Evolutionary conservation across 2,329 filamentous ascomycete species (phyloP).

Genomic region (Fusarium sp.): DNA sequence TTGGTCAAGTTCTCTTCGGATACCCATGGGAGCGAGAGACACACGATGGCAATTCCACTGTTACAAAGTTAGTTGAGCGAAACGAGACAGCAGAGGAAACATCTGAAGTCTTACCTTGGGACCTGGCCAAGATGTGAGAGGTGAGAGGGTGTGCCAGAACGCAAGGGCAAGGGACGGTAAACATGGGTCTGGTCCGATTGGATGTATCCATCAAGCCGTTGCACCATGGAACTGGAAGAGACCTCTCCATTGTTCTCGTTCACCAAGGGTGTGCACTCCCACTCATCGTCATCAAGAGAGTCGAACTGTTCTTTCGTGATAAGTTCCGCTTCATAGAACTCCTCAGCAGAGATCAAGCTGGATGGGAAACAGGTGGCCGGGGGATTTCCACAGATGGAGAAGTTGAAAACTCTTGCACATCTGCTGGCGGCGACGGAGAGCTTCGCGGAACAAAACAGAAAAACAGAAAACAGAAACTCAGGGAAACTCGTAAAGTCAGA

Average conservation of each 20-base stretch:
- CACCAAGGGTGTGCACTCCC: conserved; percentile 25
- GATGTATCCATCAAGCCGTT: conserved; percentile 33
- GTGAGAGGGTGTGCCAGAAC: not conserved
- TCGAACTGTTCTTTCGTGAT: conserved; percentile 73
- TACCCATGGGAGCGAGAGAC: no score
- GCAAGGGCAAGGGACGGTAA: conserved; percentile 26
- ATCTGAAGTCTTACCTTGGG: not conserved
- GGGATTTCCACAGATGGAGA: not conserved
- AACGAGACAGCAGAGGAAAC: no score
- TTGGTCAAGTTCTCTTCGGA: no score
- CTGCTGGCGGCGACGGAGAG: no score
- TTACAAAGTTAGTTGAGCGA: not conserved
- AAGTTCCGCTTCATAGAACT: conserved; percentile 66
- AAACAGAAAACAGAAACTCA: no score
- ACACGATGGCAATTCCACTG: not conserved
- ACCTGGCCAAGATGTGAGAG: not conserved
- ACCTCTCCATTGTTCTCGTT: not conserved
- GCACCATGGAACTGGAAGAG: conserved; percentile 9
- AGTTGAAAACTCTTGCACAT: not conserved
- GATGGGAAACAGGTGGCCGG: conserved; percentile 48
- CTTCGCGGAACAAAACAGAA: no score
- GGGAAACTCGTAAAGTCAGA: no score
- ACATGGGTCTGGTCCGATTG: conserved; percentile 37
- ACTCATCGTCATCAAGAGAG: conserved; percentile 54
- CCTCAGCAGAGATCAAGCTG: conserved; percentile 63